These are phyloP conservation scores for Lolium multiflorum DNA, from an alignment of 176 grass and related monocot genomes.

Conservation along the genomic window DNA sequence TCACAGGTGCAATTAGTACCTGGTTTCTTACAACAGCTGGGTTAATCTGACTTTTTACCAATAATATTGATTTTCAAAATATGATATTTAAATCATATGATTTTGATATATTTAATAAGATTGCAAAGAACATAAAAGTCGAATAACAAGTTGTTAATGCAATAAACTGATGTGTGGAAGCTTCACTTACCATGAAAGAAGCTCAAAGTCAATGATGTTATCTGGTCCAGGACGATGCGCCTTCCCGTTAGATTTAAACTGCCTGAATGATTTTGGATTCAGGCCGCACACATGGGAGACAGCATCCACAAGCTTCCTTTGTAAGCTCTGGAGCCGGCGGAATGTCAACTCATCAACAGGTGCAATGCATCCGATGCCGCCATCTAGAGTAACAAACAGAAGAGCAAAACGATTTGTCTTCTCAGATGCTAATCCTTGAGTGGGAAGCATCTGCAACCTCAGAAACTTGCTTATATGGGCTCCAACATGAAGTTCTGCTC, in stretches of 20 bases:
- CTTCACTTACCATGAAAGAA: constrained; percentile 84
- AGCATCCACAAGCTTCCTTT: constrained; percentile 79
- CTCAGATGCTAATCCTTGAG: constrained; percentile 62
- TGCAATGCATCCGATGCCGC: constrained; percentile 93
- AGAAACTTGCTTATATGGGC: constrained; percentile 81
- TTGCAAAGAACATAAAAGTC: background rate
- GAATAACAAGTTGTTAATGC: constrained; percentile 5
- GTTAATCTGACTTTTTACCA: background rate
- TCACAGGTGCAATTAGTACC: too few species aligned
- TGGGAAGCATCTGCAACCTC: constrained; percentile 84
- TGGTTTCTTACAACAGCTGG: background rate
- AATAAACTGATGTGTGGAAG: background rate
- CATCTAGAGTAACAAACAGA: constrained; percentile 85
- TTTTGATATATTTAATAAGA: background rate
- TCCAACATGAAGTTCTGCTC: constrained; percentile 89
- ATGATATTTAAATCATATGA: too few species aligned
- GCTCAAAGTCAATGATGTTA: constrained; percentile 89
- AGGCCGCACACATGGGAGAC: constrained; percentile 79
- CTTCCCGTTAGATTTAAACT: constrained; percentile 77
- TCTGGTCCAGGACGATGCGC: constrained; percentile 90
- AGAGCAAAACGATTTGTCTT: constrained; percentile 92
- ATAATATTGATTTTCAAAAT: background rate
- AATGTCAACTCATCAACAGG: constrained; percentile 89
- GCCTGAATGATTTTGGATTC: constrained; percentile 86
- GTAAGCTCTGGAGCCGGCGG: constrained; percentile 75